These are phyloP conservation scores for Lanmaoa pseudosensibilis DNA, from an alignment of 768 basidiomycete genomes.

Conservation along the genomic window DNA sequence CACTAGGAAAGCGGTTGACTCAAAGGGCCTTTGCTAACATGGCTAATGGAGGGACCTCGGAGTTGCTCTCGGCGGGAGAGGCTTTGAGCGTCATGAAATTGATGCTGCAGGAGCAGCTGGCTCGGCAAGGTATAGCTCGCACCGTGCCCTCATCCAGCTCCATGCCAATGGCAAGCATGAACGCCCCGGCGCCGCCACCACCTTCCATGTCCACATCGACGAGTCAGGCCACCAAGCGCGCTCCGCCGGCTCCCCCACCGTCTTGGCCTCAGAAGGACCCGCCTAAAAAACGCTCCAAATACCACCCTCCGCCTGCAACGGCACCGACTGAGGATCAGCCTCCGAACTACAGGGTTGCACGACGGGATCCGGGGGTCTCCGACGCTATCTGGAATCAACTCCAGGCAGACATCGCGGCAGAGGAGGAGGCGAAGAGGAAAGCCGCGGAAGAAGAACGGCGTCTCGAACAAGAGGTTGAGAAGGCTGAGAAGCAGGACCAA, in stretches of 20 bases:
- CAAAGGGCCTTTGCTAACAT: constrained; percentile 38
- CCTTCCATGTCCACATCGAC: constrained; percentile 23
- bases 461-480: constrained; percentile 20
- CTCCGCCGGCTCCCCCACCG: constrained; percentile 24
- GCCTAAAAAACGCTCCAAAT: constrained; percentile 10
- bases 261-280: not conserved
- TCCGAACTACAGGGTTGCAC: constrained; percentile 7
- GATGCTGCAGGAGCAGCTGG: constrained; percentile 26
- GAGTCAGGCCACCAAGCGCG: constrained; percentile 18
- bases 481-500: constrained; percentile 9
- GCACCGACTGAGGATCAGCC: not conserved
- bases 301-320: not conserved
- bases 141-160: not conserved
- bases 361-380: constrained; percentile 53
- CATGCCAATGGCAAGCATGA: constrained; percentile 24
- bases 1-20: constrained; percentile 50
- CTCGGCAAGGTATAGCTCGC: constrained; percentile 16
- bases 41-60: constrained; percentile 14
- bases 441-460: constrained; percentile 21
- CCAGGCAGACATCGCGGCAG: constrained; percentile 37
- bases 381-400: constrained; percentile 56
- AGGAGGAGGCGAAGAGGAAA: constrained; percentile 17
- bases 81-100: constrained; percentile 28
- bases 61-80: constrained; percentile 29
- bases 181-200: constrained; percentile 17